These are phyloP conservation scores for Mycena floridula DNA, from an alignment of 768 basidiomycete genomes.

Conservation along the genomic window DNA sequence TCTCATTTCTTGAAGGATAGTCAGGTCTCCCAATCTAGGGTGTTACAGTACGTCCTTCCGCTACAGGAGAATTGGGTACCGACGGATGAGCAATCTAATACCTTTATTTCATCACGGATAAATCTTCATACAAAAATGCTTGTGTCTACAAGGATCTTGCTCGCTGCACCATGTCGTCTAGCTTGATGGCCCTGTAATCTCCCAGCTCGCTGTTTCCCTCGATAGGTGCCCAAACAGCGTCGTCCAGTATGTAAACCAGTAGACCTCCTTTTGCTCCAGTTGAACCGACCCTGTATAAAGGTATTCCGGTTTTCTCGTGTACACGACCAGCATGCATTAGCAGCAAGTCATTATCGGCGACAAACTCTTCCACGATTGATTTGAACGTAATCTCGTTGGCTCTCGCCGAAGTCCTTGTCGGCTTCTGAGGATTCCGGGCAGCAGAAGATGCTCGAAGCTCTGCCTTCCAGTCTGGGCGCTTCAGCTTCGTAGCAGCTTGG, in stretches of 20 bases:
- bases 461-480: slow-evolving; percentile 59
- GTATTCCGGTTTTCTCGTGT: slow-evolving; percentile 84
- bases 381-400: slow-evolving; percentile 88
- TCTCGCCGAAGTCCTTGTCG: slow-evolving; percentile 39
- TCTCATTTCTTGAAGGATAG: slow-evolving; percentile 7
- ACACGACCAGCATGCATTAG: slow-evolving; percentile 85
- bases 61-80: not conserved
- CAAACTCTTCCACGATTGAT: slow-evolving; percentile 87
- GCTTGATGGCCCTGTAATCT: slow-evolving; percentile 66
- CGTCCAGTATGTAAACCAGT: slow-evolving; percentile 85
- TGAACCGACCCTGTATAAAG: slow-evolving; percentile 76
- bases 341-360: slow-evolving; percentile 78
- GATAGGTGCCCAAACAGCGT: slow-evolving; percentile 84
- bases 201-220: slow-evolving; percentile 40
- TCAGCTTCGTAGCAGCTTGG: slow-evolving; percentile 61
- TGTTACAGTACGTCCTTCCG: not conserved
- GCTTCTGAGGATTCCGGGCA: slow-evolving; percentile 21
- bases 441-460: slow-evolving; percentile 29
- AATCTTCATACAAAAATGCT: too few species aligned
- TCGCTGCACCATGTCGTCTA: slow-evolving; percentile 85
- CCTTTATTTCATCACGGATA: too few species aligned
- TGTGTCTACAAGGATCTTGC: too few species aligned
- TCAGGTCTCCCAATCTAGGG: not conserved
- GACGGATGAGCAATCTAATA: slow-evolving; percentile 1
- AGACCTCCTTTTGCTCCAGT: slow-evolving; percentile 80